Evolutionary conservation across 2,329 filamentous ascomycete genomes (phyloP).

Genomic region (Emericellopsis cladophorae): DNA sequence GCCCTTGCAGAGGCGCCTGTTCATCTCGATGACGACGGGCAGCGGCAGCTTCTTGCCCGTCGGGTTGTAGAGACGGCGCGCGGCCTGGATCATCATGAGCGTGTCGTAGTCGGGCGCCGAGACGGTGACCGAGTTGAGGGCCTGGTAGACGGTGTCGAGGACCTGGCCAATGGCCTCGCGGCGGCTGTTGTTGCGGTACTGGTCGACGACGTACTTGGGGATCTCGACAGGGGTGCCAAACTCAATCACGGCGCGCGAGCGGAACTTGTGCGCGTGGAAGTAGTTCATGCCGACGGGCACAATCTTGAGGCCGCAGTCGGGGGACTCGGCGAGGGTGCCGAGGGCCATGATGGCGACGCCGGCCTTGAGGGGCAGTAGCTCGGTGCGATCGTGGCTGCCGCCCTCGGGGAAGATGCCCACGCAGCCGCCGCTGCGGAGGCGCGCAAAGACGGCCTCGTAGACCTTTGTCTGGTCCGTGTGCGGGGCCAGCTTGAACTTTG

Average conservation of each 20-base stretch:
- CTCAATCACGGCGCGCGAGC: constrained; percentile 88
- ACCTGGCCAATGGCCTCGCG: constrained; percentile 79
- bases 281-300: constrained; percentile 99
- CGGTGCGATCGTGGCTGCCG: constrained; percentile 87
- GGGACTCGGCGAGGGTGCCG: constrained; percentile 73
- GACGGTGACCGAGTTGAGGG: constrained; percentile 78
- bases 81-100: constrained; percentile 91
- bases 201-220: constrained; percentile 66
- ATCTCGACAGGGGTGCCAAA: constrained; percentile 87
- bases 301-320: constrained; percentile 82
- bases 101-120: constrained; percentile 92
- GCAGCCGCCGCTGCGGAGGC: constrained; percentile 71
- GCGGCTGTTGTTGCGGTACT: constrained; percentile 73
- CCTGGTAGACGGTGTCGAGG: constrained; percentile 76
- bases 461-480: constrained; percentile 91
- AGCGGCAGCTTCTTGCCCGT: constrained; percentile 88
- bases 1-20: constrained; percentile 78
- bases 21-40: constrained; percentile 86
- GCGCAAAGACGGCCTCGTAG: constrained; percentile 83
- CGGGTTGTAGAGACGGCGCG: constrained; percentile 83
- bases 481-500: constrained; percentile 76
- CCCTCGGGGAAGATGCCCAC: constrained; percentile 97
- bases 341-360: constrained; percentile 97
- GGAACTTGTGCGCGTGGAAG: constrained; percentile 97
- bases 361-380: constrained; percentile 84